A percentile compares a stretch with the other conserved stretches of the same genome.
These are phyloP conservation scores for Vickermania spadyakhi DNA, from an alignment of 208 protist species.

Conservation along the genomic window DNA sequence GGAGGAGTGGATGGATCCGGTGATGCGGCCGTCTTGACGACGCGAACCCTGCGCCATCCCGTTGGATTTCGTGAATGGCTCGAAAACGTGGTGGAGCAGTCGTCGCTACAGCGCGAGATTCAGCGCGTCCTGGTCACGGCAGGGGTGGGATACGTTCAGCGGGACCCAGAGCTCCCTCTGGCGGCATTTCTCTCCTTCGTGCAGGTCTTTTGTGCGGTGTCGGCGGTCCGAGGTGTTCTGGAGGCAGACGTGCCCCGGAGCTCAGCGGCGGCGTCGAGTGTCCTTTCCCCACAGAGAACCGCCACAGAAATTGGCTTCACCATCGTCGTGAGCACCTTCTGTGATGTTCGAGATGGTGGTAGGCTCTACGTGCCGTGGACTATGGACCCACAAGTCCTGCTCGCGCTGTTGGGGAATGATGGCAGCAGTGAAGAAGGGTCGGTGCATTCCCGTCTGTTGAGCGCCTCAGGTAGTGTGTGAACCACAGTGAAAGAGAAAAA, in stretches of 20 bases:
- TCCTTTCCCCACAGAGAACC: slow-evolving; percentile 1
- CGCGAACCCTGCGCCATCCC: slow-evolving; percentile 22
- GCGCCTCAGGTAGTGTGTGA: too few relatives aligned
- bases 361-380: slow-evolving; percentile 72
- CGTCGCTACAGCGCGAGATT: slow-evolving; percentile 46
- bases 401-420: slow-evolving; percentile 36
- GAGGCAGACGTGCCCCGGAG: slow-evolving; percentile 4
- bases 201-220: slow-evolving; percentile 39
- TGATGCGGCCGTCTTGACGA: slow-evolving; percentile 53
- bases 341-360: slow-evolving; percentile 71
- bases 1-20: slow-evolving; percentile 51
- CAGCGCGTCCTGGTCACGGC: slow-evolving; percentile 28
- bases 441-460: too few relatives aligned
- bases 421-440: too few relatives aligned
- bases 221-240: slow-evolving; percentile 41
- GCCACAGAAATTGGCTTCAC: slow-evolving; percentile 32
- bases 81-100: slow-evolving; percentile 75
- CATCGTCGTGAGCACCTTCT: slow-evolving; percentile 52
- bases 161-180: slow-evolving; percentile 58
- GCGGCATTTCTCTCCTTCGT: slow-evolving; percentile 70
- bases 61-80: slow-evolving; percentile 49
- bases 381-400: slow-evolving; percentile 53
- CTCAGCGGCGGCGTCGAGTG: background rate
- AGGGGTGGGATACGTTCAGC: slow-evolving; percentile 59
- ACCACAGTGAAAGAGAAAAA: too few relatives aligned